phyloP scores from a whole-genome alignment of 306 rosid species.

The Casuarina cunninghamiana region DNA sequence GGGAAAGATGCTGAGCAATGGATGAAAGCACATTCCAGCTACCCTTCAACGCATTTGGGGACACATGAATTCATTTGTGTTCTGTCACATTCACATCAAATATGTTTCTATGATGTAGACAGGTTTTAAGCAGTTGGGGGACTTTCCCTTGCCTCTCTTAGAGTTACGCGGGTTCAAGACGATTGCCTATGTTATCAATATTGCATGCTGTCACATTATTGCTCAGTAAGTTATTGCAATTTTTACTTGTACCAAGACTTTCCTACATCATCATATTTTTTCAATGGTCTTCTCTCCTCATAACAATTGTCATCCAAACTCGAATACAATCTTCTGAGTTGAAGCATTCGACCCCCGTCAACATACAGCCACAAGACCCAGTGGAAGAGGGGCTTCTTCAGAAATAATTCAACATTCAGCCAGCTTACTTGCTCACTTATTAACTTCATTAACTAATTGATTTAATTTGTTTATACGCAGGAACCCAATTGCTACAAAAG shows the following conservation, averaged over 20 bases:
- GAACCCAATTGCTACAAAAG: no score
- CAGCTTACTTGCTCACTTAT: no score
- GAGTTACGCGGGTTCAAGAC: conserved; percentile 78
- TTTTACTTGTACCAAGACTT: neutral
- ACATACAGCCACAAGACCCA: conserved; percentile 44
- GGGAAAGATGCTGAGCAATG: conserved; percentile 74
- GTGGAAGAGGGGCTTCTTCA: conserved; percentile 46
- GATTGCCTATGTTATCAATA: conserved; percentile 41
- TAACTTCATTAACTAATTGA: no score
- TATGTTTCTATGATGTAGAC: conserved; percentile 49
- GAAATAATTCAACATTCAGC: conserved; percentile 28
- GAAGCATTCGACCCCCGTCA: conserved; percentile 41
- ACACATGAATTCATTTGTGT: neutral
- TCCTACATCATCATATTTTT: conserved; percentile 33
- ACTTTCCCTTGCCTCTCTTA: conserved; percentile 60
- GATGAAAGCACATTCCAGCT: conserved; percentile 72
- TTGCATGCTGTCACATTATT: neutral
- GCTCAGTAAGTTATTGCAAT: neutral
- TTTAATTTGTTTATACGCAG: no score
- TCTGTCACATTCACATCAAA: conserved; percentile 6
- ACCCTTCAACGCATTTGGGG: conserved; percentile 4
- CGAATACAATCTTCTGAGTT: conserved; percentile 66
- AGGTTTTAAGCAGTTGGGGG: conserved; percentile 54
- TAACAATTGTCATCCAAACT: conserved; percentile 57
- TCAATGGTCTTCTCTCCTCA: conserved; percentile 47